Evolutionary conservation across 805 yeast genomes (phyloP).

Genomic region (Lipomyces anomalus): DNA sequence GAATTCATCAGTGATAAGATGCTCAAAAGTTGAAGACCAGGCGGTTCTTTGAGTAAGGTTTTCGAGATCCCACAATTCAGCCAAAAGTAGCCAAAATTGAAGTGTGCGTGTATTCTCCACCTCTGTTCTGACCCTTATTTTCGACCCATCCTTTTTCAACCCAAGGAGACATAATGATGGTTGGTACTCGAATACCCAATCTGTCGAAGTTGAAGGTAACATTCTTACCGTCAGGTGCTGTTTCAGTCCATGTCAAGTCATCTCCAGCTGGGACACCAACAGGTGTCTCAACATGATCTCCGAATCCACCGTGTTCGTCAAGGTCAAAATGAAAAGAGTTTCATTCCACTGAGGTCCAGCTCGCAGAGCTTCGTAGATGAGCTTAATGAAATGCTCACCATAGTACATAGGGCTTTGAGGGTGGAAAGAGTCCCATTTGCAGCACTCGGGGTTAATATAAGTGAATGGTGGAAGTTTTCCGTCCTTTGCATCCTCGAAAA

Average conservation of each 20-base stretch:
- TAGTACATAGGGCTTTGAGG: not conserved
- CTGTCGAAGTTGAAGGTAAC: conserved; percentile 3
- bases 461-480: conserved; percentile 4
- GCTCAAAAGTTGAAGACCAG: conserved; percentile 5
- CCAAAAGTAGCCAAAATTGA: conserved; percentile 1
- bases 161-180: conserved; percentile 3
- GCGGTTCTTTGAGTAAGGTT: not conserved
- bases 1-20: conserved; percentile 1
- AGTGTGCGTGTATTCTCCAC: conserved; percentile 1
- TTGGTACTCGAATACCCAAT: conserved; percentile 2
- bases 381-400: conserved; percentile 1
- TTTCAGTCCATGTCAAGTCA: conserved; percentile 1
- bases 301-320: conserved; percentile 9
- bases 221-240: conserved; percentile 3
- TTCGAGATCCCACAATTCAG: conserved; percentile 3
- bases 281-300: conserved; percentile 3
- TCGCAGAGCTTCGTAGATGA: conserved; percentile 4
- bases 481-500: not conserved
- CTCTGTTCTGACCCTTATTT: not conserved
- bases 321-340: conserved; percentile 5
- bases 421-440: conserved; percentile 1
- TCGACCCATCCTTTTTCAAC: not conserved
- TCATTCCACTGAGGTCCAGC: conserved; percentile 3
- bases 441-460: conserved; percentile 5
- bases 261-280: conserved; percentile 2